Conservation (phyloP, 108 stramenopile genomes). For the Cyclotella baltica region DNA sequence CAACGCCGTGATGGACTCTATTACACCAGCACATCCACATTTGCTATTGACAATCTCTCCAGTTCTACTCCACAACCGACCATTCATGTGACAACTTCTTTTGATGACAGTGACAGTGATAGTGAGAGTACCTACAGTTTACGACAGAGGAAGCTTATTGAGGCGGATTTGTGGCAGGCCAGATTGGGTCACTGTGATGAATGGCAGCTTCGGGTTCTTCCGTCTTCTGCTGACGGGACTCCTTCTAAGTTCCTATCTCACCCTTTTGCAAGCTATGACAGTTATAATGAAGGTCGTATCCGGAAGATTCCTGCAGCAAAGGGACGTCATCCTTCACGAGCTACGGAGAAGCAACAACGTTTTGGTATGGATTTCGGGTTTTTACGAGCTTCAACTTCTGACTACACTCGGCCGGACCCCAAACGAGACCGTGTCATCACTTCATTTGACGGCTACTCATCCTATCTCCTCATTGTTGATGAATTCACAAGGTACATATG, state of each 20-base stretch:
- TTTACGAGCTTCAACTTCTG: slow-evolving; percentile 1
- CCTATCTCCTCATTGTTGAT: too few species aligned
- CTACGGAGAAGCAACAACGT: background rate
- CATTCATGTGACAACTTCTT: background rate
- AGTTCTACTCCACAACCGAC: background rate
- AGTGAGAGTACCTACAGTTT: background rate
- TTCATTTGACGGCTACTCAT: too few species aligned
- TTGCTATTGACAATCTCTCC: background rate
- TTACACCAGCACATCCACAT: background rate
- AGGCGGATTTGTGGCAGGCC: slow-evolving; percentile 7
- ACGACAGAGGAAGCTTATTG: background rate
- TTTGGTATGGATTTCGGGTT: slow-evolving; percentile 24
- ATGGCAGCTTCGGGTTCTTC: background rate
- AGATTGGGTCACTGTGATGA: background rate
- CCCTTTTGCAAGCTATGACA: background rate
- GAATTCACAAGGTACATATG: too few species aligned
- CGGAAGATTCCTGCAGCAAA: background rate
- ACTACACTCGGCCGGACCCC: background rate
- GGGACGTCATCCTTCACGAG: background rate
- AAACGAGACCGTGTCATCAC: too few species aligned
- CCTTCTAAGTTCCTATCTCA: background rate
- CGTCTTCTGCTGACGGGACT: background rate
- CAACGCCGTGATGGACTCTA: background rate
- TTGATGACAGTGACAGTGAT: background rate
- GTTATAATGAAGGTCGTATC: background rate